Evolutionary conservation across 768 basidiomycete species (phyloP), one percentile per base, ranked within the genome.

Genomic region (Lentinula detonsa): DNA sequence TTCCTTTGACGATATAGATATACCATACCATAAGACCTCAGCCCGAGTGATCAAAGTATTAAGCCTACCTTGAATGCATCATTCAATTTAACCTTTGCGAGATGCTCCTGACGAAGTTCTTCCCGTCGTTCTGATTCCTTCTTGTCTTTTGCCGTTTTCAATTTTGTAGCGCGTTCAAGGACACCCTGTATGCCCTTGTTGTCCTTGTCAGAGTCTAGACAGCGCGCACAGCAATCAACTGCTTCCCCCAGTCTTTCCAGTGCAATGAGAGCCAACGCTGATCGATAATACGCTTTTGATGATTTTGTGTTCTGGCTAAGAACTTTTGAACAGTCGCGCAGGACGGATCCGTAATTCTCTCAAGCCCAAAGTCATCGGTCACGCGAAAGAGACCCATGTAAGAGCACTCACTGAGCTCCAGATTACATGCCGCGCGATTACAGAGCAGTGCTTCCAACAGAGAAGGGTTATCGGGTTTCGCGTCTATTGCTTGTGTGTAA

Each of bases 381-480:
- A 40, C n/a, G 54, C 31, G 5, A 43, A 21, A 35, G 51, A 51
- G 53, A 34, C 16, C 35, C 5, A 15, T 2, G n/a, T 15, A 54
- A 18, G 39, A 42, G 11, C 28, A 70, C 88, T 68, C 65, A 93
- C 94, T 76, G 18, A 95, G 81, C 70, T 93, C 92, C 16, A 98
- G 80, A 69, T 98, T 95, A 64, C 93, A 95, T 6, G 94, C 95
- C 4, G 96, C 94, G 45, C 95, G 84, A 73, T 99, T 99, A 69
- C 87, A 86, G 48, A 92, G 75, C 21, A 99, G 76, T 0, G 86
- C 86, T 64, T 89, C 88, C 49, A 76, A 75, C 9, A 93, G 66
- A 13, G 65, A 63, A 7, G 64, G 60, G 64, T 92, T 85, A 31
- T 84, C 82, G 9, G 95, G 92, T 60, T 90, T 85, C 18, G 90